phyloP scores from a whole-genome alignment of 2,329 filamentous ascomycete species.

The Penicillium oxalicum region DNA sequence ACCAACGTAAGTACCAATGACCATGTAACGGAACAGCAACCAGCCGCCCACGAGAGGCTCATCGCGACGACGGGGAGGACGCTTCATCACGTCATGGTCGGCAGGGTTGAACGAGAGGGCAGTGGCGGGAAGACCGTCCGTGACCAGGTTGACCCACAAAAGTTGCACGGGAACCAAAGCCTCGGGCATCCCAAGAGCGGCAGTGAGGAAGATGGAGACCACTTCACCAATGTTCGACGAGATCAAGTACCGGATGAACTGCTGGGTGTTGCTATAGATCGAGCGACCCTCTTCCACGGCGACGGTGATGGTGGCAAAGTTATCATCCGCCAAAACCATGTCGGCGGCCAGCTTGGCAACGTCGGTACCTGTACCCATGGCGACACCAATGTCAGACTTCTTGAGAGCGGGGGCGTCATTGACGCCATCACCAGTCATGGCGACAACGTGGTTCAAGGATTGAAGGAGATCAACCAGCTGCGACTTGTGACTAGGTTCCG shows the following conservation, averaged over 20 bases:
- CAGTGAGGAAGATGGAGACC: slow-evolving; percentile 96
- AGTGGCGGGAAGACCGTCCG: slow-evolving; percentile 91
- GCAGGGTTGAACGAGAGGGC: slow-evolving; percentile 96
- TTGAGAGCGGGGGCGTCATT: slow-evolving; percentile 97
- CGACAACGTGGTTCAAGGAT: slow-evolving; percentile 85
- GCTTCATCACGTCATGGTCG: slow-evolving; percentile 97
- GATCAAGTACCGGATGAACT: slow-evolving; percentile 98
- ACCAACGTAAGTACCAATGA: slow-evolving; percentile 93
- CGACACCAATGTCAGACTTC: slow-evolving; percentile 97
- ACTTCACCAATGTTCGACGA: slow-evolving; percentile 99
- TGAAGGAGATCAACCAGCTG: slow-evolving; percentile 95
- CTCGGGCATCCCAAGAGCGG: slow-evolving; percentile 94
- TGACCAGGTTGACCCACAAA: slow-evolving; percentile 97
- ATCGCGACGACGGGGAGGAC: slow-evolving; percentile 82
- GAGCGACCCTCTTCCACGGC: slow-evolving; percentile 95
- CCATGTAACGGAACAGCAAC: slow-evolving; percentile 96
- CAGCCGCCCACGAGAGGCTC: slow-evolving; percentile 89
- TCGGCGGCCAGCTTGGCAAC: slow-evolving; percentile 94
- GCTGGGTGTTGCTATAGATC: slow-evolving; percentile 99
- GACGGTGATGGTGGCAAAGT: slow-evolving; percentile 95
- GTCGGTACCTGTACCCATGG: slow-evolving; percentile 97
- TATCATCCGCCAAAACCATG: slow-evolving; percentile 97
- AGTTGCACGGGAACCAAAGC: slow-evolving; percentile 95
- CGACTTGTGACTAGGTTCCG: slow-evolving; percentile 95
- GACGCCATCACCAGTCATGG: slow-evolving; percentile 98